Evolutionary conservation across 495 filamentous ascomycete species (phyloP), one percentile per base, ranked within the genome.

Genomic region (Neurospora discreta): DNA sequence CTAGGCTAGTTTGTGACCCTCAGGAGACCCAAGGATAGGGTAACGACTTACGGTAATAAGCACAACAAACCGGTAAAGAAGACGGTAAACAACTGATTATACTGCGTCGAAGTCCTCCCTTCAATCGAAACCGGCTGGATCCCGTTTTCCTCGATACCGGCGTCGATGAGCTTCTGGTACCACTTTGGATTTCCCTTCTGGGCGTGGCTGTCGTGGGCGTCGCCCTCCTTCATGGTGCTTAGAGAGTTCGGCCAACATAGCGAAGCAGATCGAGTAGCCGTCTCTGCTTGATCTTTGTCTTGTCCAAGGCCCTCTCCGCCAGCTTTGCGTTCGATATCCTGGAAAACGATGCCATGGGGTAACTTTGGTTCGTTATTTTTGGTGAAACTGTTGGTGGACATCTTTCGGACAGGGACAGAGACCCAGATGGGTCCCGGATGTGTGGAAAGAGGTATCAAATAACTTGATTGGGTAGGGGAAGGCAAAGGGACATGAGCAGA

Each of bases 81-180:
- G 23, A 85, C 78, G 16, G 82, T 84, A 33, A 85, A 84, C 11
- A 85, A 71, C 72, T 87, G 86, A 77, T 80, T 82, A 72, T 86
- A 88, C 15, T 82, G 80, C 39, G 77, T 85, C 38, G 80, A 80
- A 1, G 81, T 87, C n/a, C 86, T 79, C 74, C 85, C 81, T 65
- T 86, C 84, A 15, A 86, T 73, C 1, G 85, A 85, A 10, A 88
- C 85, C 1, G 85, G 85, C 72, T 85, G 83, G 71, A 86, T 84
- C 38, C 86, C 86, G 73, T 86, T 83, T 71, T 85, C 81, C 71
- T 87, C 84, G 41, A 84, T 75, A 11, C 81, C 69, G 80, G 83
- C 74, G 79, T 88, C 76, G 77, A 89, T 74, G 73, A 85, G 43
- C 71, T 76, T 74, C 52, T 77, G 80, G 69, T 82, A 81, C 81